Percentiles rank a stretch among this genome's conserved stretches.
phyloP scores from a whole-genome alignment of 139 green algal genomes.

The Chlorella vulgaris region DNA sequence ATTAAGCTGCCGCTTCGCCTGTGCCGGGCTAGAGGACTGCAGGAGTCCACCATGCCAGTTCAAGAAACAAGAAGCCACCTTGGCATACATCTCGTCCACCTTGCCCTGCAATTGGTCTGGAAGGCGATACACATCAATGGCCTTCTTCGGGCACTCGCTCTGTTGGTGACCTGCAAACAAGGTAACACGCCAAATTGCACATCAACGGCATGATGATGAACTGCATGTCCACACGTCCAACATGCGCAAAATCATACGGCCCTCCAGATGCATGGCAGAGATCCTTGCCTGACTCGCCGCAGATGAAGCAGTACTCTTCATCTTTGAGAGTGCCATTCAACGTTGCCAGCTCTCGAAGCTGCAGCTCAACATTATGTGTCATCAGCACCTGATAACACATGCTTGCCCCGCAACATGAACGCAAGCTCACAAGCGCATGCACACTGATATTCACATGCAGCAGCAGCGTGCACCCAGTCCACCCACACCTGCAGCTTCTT shows the following conservation, averaged over 20 bases:
- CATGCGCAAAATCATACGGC: too few species aligned
- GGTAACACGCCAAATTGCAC: background rate
- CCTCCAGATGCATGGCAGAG: background rate
- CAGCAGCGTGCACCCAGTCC: constrained; percentile 91
- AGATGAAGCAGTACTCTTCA: constrained; percentile 67
- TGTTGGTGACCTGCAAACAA: constrained; percentile 53
- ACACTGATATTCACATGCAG: too few species aligned
- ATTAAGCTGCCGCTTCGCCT: background rate
- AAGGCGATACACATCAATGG: constrained; percentile 74
- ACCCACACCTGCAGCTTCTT: constrained; percentile 92
- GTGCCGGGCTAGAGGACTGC: background rate
- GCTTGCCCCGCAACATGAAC: background rate
- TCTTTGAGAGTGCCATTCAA: constrained; percentile 90
- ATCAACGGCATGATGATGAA: background rate
- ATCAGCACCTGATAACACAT: background rate
- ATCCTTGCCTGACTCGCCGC: constrained; percentile 55
- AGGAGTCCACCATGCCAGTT: too few species aligned
- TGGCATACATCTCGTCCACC: constrained; percentile 80
- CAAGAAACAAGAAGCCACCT: too few species aligned
- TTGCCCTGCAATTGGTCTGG: constrained; percentile 54
- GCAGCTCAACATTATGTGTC: background rate
- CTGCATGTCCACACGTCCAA: too few species aligned
- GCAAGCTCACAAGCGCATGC: background rate
- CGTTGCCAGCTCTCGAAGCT: constrained; percentile 91
- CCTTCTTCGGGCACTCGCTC: constrained; percentile 66